phyloP scores from a whole-genome alignment of 768 basidiomycete species.

The Auriculariales sp. region DNA sequence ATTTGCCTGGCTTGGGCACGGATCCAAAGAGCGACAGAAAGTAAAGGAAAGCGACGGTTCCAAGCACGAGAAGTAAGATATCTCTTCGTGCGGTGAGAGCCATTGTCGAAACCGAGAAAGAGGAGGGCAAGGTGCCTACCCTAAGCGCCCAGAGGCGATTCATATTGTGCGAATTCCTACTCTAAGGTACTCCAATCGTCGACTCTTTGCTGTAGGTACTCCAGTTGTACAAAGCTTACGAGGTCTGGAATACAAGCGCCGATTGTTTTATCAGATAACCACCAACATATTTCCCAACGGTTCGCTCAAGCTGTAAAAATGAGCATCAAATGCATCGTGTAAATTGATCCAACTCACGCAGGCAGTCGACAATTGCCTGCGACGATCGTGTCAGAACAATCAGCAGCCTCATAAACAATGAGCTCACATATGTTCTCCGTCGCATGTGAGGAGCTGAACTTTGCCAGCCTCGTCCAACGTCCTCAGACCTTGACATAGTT shows the following conservation, averaged over 20 bases:
- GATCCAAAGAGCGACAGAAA: background rate
- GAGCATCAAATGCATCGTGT: background rate
- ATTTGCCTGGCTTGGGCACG: background rate
- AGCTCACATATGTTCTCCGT: constrained; percentile 54
- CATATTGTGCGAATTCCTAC: too few relatives aligned
- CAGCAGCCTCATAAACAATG: background rate
- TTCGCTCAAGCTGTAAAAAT: constrained; percentile 24
- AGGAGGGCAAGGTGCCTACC: background rate
- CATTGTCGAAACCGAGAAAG: background rate
- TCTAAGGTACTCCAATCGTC: too few relatives aligned
- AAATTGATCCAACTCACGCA: background rate
- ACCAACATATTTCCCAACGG: constrained; percentile 22
- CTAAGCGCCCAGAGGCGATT: too few relatives aligned
- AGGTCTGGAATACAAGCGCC: background rate
- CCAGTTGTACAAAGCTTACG: background rate
- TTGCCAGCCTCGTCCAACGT: constrained; percentile 50
- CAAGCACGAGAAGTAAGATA: background rate
- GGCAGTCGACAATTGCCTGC: background rate
- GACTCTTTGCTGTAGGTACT: background rate
- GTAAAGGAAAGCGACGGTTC: background rate
- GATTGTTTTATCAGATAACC: background rate
- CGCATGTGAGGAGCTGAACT: constrained; percentile 46
- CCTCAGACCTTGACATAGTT: constrained; percentile 23
- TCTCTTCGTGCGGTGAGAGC: background rate
- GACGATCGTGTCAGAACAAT: background rate